Conservation (phyloP, 2,329 filamentous ascomycete species). For the Talaromyces funiculosus region DNA sequence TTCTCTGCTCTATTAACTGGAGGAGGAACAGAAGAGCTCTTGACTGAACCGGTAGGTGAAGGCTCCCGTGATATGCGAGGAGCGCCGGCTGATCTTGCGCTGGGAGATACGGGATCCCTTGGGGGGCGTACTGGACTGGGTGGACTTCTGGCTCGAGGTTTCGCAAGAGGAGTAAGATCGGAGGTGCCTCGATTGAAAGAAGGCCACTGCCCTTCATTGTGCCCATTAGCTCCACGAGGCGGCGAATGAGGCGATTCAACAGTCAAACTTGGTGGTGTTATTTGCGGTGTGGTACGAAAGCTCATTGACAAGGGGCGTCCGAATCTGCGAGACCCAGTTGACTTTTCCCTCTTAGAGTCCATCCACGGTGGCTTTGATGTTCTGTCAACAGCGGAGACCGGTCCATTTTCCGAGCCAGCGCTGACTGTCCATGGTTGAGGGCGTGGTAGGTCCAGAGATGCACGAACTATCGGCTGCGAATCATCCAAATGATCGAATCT, state of each 20-base stretch:
- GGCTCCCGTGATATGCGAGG: constrained; percentile 9
- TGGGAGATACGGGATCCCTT: constrained; percentile 27
- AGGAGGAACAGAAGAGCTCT: constrained; percentile 54
- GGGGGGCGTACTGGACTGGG: constrained; percentile 21
- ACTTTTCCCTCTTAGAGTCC: constrained; percentile 25
- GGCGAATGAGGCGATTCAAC: constrained; percentile 42
- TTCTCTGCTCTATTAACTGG: constrained; percentile 78
- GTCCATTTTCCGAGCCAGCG: constrained; percentile 16
- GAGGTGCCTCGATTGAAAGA: constrained; percentile 22
- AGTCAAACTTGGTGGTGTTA: constrained; percentile 38
- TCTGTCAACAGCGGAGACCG: constrained; percentile 12
- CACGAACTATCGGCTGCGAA: constrained; percentile 26
- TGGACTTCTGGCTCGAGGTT: constrained; percentile 11
- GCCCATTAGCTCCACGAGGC: constrained; percentile 34
- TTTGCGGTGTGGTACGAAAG: constrained; percentile 36
- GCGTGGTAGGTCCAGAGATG: constrained; percentile 40
- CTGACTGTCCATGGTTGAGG: constrained; percentile 32
- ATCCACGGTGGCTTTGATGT: constrained; percentile 20
- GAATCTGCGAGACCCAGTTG: constrained; percentile 58
- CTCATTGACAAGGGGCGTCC: constrained; percentile 44
- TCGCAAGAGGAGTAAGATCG: constrained; percentile 21
- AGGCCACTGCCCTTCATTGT: constrained; percentile 65
- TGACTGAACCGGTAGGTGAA: constrained; percentile 27
- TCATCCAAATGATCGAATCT: constrained; percentile 31
- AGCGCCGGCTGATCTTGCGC: constrained; percentile 5